These are phyloP conservation scores for Alloascoidea hylecoeti DNA, from an alignment of 805 yeast genomes.

Conservation along the genomic window DNA sequence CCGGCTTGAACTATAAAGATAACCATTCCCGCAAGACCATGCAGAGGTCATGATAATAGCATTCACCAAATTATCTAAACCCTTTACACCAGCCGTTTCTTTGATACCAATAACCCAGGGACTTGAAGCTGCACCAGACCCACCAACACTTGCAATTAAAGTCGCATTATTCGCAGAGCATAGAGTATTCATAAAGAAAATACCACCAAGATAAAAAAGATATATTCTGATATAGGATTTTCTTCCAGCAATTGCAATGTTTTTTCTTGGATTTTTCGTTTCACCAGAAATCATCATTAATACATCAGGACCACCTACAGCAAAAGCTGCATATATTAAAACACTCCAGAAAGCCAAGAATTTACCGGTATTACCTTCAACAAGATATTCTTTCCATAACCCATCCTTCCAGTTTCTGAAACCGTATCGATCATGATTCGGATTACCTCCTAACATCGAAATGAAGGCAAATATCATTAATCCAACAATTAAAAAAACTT, in stretches of 20 bases:
- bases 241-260: conserved; percentile 20
- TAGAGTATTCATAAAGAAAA: conserved; percentile 21
- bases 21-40: conserved; percentile 26
- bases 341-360: conserved; percentile 42
- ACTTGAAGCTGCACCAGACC: conserved; percentile 28
- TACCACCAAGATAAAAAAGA: conserved; percentile 24
- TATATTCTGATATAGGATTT: conserved; percentile 22
- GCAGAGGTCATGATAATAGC: conserved; percentile 15
- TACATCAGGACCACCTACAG: conserved; percentile 46
- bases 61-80: conserved; percentile 19
- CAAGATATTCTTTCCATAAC: conserved; percentile 18
- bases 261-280: conserved; percentile 16
- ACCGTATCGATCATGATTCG: conserved; percentile 58
- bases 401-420: conserved; percentile 52
- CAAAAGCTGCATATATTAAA: conserved; percentile 39
- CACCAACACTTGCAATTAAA: conserved; percentile 9
- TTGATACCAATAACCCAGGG: conserved; percentile 20
- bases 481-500: conserved; percentile 54
- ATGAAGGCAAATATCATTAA: conserved; percentile 47
- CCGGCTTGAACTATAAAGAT: conserved; percentile 23
- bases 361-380: conserved; percentile 21
- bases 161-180: conserved; percentile 22
- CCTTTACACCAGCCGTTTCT: conserved; percentile 19
- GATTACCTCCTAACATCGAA: conserved; percentile 65
- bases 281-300: conserved; percentile 49